Percentiles rank a stretch among this genome's conserved stretches.
phyloP scores from a whole-genome alignment of 352 stramenopile species.

The Globisporangium irregulare region DNA sequence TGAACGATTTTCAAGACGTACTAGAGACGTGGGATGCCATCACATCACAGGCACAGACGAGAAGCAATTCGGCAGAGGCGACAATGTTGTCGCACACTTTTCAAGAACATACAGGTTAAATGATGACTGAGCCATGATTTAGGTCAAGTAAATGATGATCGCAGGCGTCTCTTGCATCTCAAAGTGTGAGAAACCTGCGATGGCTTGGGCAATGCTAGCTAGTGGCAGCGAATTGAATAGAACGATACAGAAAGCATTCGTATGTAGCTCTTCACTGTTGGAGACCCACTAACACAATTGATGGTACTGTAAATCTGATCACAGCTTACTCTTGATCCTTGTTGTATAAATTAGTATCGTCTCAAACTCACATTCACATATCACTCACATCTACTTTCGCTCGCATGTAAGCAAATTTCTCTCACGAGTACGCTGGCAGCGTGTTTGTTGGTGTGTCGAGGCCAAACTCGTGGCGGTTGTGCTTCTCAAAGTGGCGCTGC shows the following conservation, averaged over 20 bases:
- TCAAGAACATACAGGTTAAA: background rate
- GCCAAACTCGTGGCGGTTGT: conserved; percentile 21
- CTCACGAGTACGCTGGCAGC: conserved; percentile 18
- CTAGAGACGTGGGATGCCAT: background rate
- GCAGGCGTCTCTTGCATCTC: background rate
- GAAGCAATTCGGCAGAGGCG: background rate
- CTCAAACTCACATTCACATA: background rate
- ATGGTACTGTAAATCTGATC: background rate
- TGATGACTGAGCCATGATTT: background rate
- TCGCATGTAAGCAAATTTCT: background rate
- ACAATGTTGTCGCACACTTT: background rate
- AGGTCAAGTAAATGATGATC: background rate
- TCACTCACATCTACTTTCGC: background rate
- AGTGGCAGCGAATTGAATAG: background rate
- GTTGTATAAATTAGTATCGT: background rate
- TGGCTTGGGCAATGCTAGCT: background rate
- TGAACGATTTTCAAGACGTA: background rate
- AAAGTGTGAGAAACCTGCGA: background rate
- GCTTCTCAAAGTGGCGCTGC: conserved; percentile 27
- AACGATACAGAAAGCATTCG: background rate
- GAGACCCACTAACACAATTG: background rate
- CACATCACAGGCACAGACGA: background rate
- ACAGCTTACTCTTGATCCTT: background rate
- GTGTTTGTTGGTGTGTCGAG: conserved; percentile 20
- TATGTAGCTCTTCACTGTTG: background rate